Evolutionary conservation across 345 rosid species (phyloP), one percentile per base, ranked within the genome.

Genomic region (Leavenworthia alabamica): DNA sequence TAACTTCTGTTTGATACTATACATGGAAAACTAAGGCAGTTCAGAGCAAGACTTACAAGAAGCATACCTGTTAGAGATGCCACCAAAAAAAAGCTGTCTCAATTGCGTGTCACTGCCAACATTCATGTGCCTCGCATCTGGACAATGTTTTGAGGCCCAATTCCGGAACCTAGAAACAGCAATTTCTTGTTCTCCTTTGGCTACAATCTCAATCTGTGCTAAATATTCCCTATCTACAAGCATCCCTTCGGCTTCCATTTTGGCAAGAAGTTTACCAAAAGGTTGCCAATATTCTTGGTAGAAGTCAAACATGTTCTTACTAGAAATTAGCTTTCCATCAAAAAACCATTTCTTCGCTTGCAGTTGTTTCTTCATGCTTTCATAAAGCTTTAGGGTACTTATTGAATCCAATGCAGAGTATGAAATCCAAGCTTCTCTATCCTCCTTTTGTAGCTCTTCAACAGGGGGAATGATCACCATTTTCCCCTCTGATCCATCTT

Each of bases 401-500:
- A 93, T 82, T 20, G 95, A 82, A 82, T 93, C 99, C 62, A 89
- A 76, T 11, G 99, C 90, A 44, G 99, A 93, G 80, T 93, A 93
- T 32, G 83, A 85, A 47, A 93, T 83, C 99, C 99, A 87, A 45
- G 80, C 73, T 62, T 74, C 74, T 43, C 83, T 86, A 26, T 84
- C 94, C 39, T 85, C 78, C 63, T 83, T 81, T 58, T 93, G 99
- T 26, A 93, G 86, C 75, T 80, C 88, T 73, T 89, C 96, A 66
- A 89, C 90, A 16, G 96, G 88, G 68, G 91, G 88, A 60, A 93
- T 58, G 52, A 70, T 72, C 19, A 70, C 66, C 10, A 62, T 27
- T 78, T 89, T 93, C 8, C 99, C 97, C 73, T 87, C 95, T 47
- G 95, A 66, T 68, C 99, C 99, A 84, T 93, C 97, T 47, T 89